Evolutionary conservation across 2,329 filamentous ascomycete genomes (phyloP).

Genomic region (Calonectria pteridis): DNA sequence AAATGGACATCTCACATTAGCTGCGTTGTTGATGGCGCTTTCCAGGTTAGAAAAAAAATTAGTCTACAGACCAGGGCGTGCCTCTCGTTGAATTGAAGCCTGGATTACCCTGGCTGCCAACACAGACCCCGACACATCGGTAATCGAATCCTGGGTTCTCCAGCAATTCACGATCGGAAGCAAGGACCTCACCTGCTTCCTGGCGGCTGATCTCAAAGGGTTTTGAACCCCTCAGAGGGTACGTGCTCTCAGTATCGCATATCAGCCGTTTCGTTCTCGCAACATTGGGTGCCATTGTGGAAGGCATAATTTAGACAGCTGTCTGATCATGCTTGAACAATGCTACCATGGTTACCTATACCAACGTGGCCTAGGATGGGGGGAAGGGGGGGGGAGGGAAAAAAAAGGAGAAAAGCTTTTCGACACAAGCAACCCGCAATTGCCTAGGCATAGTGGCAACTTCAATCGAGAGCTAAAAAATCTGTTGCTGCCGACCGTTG

Average conservation of each 20-base stretch:
- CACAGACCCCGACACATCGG: constrained; percentile 18
- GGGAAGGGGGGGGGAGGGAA: background rate
- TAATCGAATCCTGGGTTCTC: constrained; percentile 21
- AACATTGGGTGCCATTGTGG: background rate
- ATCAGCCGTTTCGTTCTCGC: background rate
- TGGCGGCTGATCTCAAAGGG: constrained; percentile 37
- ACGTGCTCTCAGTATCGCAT: constrained; percentile 20
- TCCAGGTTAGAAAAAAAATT: background rate
- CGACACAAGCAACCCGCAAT: constrained; percentile 9
- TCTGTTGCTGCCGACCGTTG: constrained; percentile 23
- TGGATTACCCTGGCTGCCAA: constrained; percentile 22
- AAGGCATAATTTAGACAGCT: background rate
- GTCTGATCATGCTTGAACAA: background rate
- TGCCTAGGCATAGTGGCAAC: background rate
- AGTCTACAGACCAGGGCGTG: background rate
- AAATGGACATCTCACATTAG: background rate
- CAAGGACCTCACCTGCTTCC: constrained; percentile 38
- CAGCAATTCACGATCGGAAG: constrained; percentile 30
- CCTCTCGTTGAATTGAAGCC: constrained; percentile 5
- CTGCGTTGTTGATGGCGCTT: background rate
- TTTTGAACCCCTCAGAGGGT: constrained; percentile 21
- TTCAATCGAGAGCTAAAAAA: constrained; percentile 8
- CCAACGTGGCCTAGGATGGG: background rate
- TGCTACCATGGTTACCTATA: background rate
- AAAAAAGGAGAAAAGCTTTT: background rate